Evolutionary conservation across 164 flowering plant genomes (phyloP).

Genomic region (Malania oleifera): DNA sequence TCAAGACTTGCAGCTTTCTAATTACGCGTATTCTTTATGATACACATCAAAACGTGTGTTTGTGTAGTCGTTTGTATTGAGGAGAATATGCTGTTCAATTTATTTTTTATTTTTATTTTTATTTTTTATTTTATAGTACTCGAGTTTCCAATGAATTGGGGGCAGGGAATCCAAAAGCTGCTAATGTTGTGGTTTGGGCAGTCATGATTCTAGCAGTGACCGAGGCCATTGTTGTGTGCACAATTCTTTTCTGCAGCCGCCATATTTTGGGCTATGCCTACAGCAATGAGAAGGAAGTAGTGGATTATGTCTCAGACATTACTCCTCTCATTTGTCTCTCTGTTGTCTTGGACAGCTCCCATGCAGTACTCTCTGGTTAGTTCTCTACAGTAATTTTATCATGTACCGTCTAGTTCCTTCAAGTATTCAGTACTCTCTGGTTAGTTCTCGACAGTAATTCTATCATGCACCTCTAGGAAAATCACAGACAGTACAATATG

Average conservation of each 20-base stretch:
- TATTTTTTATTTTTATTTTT: not conserved
- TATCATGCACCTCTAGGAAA: no score
- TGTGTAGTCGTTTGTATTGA: no score
- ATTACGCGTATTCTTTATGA: no score
- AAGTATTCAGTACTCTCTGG: no score
- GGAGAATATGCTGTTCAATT: not conserved
- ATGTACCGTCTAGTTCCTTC: no score
- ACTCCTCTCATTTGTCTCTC: not conserved
- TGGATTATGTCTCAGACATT: not conserved
- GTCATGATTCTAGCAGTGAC: not conserved
- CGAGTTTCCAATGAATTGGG: not conserved
- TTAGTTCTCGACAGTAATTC: no score
- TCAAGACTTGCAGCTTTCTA: no score
- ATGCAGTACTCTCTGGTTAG: not conserved
- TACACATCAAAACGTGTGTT: no score
- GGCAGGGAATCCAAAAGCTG: not conserved
- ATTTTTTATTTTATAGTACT: not conserved
- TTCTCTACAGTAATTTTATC: no score
- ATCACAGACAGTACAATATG: no score
- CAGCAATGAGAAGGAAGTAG: not conserved
- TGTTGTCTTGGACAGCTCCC: not conserved
- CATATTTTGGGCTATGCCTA: not conserved
- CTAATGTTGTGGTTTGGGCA: not conserved
- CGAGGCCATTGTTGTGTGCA: not conserved
- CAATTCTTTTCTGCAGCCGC: not conserved